Evolutionary conservation across 192 early-diverging fungal genomes (phyloP), one percentile per base, ranked within the genome.

Genomic region (Backusella sp.): DNA sequence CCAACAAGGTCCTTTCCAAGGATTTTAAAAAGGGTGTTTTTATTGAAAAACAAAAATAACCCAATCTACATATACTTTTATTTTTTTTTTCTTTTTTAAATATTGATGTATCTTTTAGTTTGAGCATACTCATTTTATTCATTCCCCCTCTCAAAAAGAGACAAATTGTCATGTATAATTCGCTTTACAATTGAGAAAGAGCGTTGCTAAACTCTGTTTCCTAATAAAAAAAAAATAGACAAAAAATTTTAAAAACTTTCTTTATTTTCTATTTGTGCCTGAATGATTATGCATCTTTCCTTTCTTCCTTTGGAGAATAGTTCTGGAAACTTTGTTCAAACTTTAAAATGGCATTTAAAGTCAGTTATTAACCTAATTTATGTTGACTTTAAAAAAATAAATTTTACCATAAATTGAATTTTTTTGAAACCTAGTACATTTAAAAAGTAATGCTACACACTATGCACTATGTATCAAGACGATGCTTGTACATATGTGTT

Each of bases 51-150:
- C 34, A 26, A 70, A n/a, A 42, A 70, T 5, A 36, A 44, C 56
- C 56, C 56, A 62, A 28, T 62, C 53, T 62, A 62, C 56, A 62
- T 62, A 62, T 62, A 62, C 23, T 62, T 62, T 11, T 59, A 2
- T 59, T 62, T 62, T 62, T 23, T 70, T 70, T 42, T 41, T 1
- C 26, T 70, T 70, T 41, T 41, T 46, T 70, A 26, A 52, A 46
- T 72, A 28, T 37, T 69, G 39, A 41, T 69, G 70, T 72, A 52
- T 72, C 70, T 72, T 39, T 72, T 72, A 72, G 70, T 30, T 62
- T 62, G 56, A 62, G 56, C 56, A 62, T 62, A 62, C 56, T 62
- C 56, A 62, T 62, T 62, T 62, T 62, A 62, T 62, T 62, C 56
- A 62, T 62, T 62, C 56, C 56, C 56, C 56, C 56, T 62, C 53